Evolutionary conservation across 257 asterid genomes (phyloP).

Genomic region (Solanum neorickii): DNA sequence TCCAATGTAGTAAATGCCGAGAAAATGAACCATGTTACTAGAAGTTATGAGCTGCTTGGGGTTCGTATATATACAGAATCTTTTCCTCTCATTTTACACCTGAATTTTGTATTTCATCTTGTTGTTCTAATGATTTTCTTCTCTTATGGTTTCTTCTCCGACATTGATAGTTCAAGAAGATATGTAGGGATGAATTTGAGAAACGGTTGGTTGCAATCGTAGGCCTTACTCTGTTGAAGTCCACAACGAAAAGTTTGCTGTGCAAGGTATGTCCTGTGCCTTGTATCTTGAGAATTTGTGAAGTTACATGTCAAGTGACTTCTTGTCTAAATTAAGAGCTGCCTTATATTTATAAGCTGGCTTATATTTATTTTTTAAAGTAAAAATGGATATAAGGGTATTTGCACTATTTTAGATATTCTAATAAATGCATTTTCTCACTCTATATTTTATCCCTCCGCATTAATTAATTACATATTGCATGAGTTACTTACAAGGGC

Average conservation of each 20-base stretch:
- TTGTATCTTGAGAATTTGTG: not conserved
- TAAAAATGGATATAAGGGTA: not conserved
- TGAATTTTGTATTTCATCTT: not conserved
- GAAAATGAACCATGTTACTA: conserved; percentile 40
- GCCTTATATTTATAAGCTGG: not conserved
- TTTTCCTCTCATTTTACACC: not conserved
- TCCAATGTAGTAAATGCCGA: conserved; percentile 36
- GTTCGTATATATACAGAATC: conserved; percentile 15
- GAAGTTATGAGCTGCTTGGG: conserved; percentile 39
- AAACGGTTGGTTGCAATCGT: conserved; percentile 48
- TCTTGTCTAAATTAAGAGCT: not conserved
- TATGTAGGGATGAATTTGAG: conserved; percentile 52
- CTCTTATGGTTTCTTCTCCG: not conserved
- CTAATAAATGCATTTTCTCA: not conserved
- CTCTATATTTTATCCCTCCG: not conserved
- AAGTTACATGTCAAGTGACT: not conserved
- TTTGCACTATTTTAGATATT: not conserved
- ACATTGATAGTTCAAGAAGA: conserved; percentile 41
- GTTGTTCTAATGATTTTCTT: not conserved
- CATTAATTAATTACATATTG: not conserved
- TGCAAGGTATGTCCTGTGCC: conserved; percentile 30
- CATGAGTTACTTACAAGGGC: not conserved
- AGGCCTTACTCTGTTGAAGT: conserved; percentile 54
- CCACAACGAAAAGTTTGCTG: conserved; percentile 44
- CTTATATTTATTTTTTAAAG: not conserved